Evolutionary conservation across 2,329 filamentous ascomycete genomes (phyloP), one percentile per base, ranked within the genome.

Genomic region (Neodidymelliopsis sp.): DNA sequence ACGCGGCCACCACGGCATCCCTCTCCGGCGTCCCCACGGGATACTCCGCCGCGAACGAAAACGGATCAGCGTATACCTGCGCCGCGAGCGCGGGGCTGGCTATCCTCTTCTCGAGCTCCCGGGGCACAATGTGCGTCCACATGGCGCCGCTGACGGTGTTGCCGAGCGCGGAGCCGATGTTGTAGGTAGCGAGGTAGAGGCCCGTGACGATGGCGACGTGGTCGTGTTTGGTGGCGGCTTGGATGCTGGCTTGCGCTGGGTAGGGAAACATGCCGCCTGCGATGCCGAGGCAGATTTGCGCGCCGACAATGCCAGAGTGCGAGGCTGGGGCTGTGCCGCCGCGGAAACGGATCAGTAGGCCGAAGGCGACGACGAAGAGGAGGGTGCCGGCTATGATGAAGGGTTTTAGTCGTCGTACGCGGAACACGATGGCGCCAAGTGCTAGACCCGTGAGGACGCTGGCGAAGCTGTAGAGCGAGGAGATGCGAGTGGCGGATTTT

Each of bases 311-410:
- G 20, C 85, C 85, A 1, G 79, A 76, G 46, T 82, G 74, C 51
- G 72, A 76, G 8, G 75, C 66, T 0, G 58, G 25, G 2, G 67
- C 72, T 0, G 74, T 61, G 5, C 79, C 77, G 25, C 84, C 84
- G n/a, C 85, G 82, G 74, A 77, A 88, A 57, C 78, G 76, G 61
- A 87, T 86, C 13, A 88, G 74, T 1, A 88, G 76, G 8, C 84
- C 85, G 54, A 86, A 87, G 1, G 84, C 84, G n/a, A 85, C 81
- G 60, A 84, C 75, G 73, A 84, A 87, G 2, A 87, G 74, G 7
- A 74, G 69, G 2, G 83, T 86, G 24, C 85, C 85, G 20, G 72
- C 71, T 28, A 87, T 69, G 62, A 87, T 86, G 66, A 88, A 85
- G n/a, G 76, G 66, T 63, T 88, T 88, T 62, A 87, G 78, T 9